These are phyloP conservation scores for Cercospora sesami DNA, from an alignment of 2,329 filamentous ascomycete species.

Conservation along the genomic window DNA sequence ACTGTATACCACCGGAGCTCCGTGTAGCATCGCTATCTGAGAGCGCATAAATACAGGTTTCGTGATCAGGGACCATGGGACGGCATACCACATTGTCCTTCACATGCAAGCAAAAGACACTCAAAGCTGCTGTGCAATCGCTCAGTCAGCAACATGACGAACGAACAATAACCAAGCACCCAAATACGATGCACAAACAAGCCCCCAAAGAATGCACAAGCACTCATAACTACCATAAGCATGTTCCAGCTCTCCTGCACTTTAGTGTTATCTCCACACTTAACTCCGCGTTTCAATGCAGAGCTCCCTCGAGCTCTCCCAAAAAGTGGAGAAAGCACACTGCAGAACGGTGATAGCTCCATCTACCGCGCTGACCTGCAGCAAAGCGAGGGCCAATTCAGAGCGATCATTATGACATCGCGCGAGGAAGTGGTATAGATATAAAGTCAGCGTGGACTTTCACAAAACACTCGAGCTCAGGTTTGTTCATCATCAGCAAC, in stretches of 20 bases:
- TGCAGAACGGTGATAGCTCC: neutral
- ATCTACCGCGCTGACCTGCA: neutral
- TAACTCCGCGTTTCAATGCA: neutral
- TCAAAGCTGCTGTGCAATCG: neutral
- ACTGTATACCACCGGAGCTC: neutral
- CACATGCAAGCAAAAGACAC: no score
- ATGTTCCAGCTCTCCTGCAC: neutral
- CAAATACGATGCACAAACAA: neutral
- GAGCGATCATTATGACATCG: neutral
- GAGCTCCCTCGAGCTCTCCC: neutral
- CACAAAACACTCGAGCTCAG: no score
- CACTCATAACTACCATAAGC: neutral
- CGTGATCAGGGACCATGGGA: no score
- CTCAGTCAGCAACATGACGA: neutral
- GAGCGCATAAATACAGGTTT: neutral
- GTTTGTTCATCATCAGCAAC: no score
- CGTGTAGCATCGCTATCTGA: neutral
- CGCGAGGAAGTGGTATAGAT: neutral
- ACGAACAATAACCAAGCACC: neutral
- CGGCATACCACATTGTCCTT: neutral
- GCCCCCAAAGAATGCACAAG: neutral
- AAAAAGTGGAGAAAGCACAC: neutral
- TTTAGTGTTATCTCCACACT: neutral
- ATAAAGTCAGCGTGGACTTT: neutral
- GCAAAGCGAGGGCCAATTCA: neutral